A percentile compares a stretch with the other conserved stretches of the same genome.
Conservation (phyloP, 2,329 filamentous ascomycete genomes). For the Claviceps monticola region DNA sequence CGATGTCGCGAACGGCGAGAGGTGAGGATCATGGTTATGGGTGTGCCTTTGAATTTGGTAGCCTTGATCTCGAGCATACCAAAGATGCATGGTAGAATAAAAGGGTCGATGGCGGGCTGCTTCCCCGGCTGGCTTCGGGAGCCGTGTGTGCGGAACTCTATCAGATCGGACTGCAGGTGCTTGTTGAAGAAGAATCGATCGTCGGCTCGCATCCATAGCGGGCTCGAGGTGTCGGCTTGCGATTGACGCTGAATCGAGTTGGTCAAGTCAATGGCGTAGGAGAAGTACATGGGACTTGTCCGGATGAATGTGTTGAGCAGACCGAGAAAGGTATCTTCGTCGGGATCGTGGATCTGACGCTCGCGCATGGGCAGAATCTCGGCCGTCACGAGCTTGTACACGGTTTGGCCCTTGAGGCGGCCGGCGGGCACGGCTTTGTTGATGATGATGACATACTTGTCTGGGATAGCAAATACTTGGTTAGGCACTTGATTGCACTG, state of each 20-base stretch:
- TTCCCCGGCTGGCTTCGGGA: constrained; percentile 50
- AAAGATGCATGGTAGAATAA: constrained; percentile 89
- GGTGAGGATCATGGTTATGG: constrained; percentile 75
- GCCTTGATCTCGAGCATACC: constrained; percentile 88
- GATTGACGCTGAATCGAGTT: constrained; percentile 94
- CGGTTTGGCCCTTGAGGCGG: constrained; percentile 84
- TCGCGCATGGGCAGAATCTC: constrained; percentile 92
- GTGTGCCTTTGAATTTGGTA: constrained; percentile 71
- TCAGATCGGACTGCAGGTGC: constrained; percentile 80
- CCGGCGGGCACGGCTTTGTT: constrained; percentile 88
- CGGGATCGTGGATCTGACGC: constrained; percentile 75
- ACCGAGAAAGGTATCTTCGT: constrained; percentile 82
- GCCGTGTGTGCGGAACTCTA: constrained; percentile 63
- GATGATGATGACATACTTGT: constrained; percentile 96
- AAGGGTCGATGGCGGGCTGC: constrained; percentile 72
- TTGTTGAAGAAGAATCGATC: constrained; percentile 99
- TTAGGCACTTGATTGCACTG: background rate
- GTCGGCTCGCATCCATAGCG: constrained; percentile 84
- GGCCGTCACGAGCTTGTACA: constrained; percentile 83
- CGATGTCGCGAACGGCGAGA: constrained; percentile 79
- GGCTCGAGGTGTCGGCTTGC: constrained; percentile 53
- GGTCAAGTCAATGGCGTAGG: constrained; percentile 91
- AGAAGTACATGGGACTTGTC: constrained; percentile 89
- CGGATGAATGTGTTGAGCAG: constrained; percentile 73
- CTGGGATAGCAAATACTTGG: constrained; percentile 18